Evolutionary conservation across 2,329 filamentous ascomycete species (phyloP).

Genomic region (Monilinia fructicola): DNA sequence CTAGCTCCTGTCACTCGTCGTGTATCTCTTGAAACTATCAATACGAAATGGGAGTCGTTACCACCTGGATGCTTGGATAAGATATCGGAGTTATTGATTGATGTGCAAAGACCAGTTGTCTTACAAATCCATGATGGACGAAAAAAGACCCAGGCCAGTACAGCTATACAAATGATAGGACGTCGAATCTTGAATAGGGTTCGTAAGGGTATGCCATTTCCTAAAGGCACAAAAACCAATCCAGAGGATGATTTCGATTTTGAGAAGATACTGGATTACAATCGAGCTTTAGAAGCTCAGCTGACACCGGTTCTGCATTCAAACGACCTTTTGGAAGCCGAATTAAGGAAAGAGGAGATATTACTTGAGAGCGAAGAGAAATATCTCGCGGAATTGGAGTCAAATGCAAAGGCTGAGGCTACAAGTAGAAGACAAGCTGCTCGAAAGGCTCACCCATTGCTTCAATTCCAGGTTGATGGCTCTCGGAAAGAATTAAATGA

Average conservation of each 20-base stretch:
- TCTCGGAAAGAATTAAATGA: slow-evolving; percentile 27
- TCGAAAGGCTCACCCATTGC: slow-evolving; percentile 39
- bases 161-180: slow-evolving; percentile 54
- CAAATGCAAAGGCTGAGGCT: slow-evolving; percentile 56
- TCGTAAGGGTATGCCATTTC: slow-evolving; percentile 63
- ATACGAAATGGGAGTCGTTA: slow-evolving; percentile 65
- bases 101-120: slow-evolving; percentile 62
- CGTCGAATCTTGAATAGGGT: slow-evolving; percentile 59
- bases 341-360: slow-evolving; percentile 56
- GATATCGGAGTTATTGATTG: slow-evolving; percentile 55
- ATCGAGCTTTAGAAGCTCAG: slow-evolving; percentile 54
- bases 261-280: slow-evolving; percentile 62
- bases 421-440: slow-evolving; percentile 49
- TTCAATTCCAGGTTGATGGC: slow-evolving; percentile 30
- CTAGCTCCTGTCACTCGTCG: slow-evolving; percentile 52
- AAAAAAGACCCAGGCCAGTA: slow-evolving; percentile 49
- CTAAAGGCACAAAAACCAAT: slow-evolving; percentile 51
- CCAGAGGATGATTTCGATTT: slow-evolving; percentile 63
- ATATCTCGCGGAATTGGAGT: slow-evolving; percentile 51
- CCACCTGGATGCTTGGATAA: slow-evolving; percentile 54
- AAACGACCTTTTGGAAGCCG: slow-evolving; percentile 58
- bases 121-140: slow-evolving; percentile 51
- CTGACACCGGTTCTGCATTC: slow-evolving; percentile 63
- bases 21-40: slow-evolving; percentile 63
- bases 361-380: slow-evolving; percentile 58